phyloP scores from a whole-genome alignment of 169 alveolate species.

The Eimeria maxima region DNA sequence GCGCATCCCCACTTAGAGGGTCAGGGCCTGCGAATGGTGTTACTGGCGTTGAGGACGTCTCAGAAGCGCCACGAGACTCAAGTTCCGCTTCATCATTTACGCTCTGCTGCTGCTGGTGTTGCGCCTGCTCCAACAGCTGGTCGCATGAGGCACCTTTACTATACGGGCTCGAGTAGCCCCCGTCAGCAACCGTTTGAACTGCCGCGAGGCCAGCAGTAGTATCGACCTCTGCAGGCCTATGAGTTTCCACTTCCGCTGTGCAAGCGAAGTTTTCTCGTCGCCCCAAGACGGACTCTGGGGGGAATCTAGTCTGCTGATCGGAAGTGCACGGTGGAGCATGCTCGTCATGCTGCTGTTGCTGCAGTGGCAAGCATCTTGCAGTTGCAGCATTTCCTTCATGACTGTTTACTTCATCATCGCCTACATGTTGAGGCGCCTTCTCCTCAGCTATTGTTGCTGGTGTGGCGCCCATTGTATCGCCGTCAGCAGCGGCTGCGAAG shows the following conservation, averaged over 20 bases:
- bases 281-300: neutral
- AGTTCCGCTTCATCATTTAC: neutral
- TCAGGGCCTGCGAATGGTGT: slow-evolving; percentile 81
- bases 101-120: slow-evolving; percentile 43
- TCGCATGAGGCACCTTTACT: neutral
- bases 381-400: neutral
- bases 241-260: neutral
- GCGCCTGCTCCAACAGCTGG: slow-evolving; percentile 10
- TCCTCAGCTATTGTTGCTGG: slow-evolving; percentile 9
- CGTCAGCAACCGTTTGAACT: neutral
- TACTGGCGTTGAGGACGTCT: slow-evolving; percentile 51
- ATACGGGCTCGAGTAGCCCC: neutral
- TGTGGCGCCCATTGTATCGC: slow-evolving; percentile 20
- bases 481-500: slow-evolving; percentile 49
- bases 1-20: slow-evolving; percentile 79
- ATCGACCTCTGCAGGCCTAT: neutral
- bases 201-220: neutral
- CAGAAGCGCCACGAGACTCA: neutral
- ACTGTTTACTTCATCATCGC: neutral
- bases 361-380: neutral
- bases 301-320: neutral
- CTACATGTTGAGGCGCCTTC: neutral
- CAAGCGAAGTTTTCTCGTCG: neutral
- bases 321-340: neutral
- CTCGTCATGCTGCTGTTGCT: slow-evolving; percentile 73